These are phyloP conservation scores for Rostrohypoxylon terebratum DNA, from an alignment of 495 filamentous ascomycete species.

Conservation along the genomic window DNA sequence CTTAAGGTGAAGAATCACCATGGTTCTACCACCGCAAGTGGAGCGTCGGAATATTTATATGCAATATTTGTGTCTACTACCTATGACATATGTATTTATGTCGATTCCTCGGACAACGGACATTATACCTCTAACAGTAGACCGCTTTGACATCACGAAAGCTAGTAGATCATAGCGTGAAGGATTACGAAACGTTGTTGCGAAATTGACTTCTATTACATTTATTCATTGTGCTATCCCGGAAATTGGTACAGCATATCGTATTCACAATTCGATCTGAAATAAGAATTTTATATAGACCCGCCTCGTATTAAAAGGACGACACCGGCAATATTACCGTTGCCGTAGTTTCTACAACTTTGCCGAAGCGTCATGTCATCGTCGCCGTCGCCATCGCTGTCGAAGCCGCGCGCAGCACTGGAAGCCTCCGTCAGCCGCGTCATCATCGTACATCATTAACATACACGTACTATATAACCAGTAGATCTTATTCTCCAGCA, in stretches of 20 bases:
- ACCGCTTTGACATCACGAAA: slow-evolving; percentile 38
- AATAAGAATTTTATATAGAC: not conserved
- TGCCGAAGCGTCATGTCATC: slow-evolving; percentile 41
- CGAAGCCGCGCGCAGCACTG: slow-evolving; percentile 53
- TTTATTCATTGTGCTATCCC: not conserved
- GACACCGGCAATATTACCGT: slow-evolving; percentile 19
- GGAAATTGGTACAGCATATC: slow-evolving; percentile 9
- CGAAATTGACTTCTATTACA: slow-evolving; percentile 5
- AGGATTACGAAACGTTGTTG: slow-evolving; percentile 26
- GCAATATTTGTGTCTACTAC: slow-evolving; percentile 34
- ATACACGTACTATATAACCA: slow-evolving; percentile 30
- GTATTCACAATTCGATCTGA: slow-evolving; percentile 6
- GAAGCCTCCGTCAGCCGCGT: slow-evolving; percentile 53
- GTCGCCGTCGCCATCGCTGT: slow-evolving; percentile 42
- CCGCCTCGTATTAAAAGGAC: slow-evolving; percentile 5
- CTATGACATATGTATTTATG: slow-evolving; percentile 9
- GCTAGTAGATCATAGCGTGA: slow-evolving; percentile 25
- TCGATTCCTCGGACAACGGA: slow-evolving; percentile 15
- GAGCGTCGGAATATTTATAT: slow-evolving; percentile 36
- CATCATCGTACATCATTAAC: slow-evolving; percentile 44
- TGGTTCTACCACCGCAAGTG: slow-evolving; percentile 30
- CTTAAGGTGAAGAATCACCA: slow-evolving; percentile 30
- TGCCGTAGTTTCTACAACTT: slow-evolving; percentile 25
- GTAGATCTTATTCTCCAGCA: slow-evolving; percentile 54
- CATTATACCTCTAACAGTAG: slow-evolving; percentile 36